phyloP scores from a whole-genome alignment of 345 rosid species.

The Eucalyptus cloeziana region DNA sequence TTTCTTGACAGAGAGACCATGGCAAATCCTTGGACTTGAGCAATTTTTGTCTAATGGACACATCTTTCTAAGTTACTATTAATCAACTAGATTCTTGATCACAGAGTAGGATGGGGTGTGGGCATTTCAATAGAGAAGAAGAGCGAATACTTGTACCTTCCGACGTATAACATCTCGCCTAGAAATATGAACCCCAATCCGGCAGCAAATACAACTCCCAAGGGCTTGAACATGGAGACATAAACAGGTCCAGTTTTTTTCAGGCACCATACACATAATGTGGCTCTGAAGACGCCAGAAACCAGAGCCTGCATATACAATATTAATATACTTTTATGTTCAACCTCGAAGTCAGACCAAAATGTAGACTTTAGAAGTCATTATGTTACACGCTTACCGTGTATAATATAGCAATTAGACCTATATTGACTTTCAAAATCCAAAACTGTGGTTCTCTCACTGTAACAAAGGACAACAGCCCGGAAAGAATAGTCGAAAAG shows the following conservation, averaged over 20 bases:
- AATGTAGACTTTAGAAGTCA: neutral
- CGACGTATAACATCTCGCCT: constrained; percentile 40
- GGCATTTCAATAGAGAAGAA: neutral
- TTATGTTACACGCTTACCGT: neutral
- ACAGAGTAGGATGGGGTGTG: neutral
- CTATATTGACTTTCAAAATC: neutral
- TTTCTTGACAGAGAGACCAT: neutral
- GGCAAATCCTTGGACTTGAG: neutral
- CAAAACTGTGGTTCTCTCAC: neutral
- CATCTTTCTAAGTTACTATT: neutral
- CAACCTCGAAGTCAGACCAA: neutral
- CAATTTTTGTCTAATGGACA: neutral
- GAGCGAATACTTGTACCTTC: constrained; percentile 17
- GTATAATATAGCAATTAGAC: neutral
- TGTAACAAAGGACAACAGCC: neutral
- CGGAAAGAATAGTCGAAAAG: neutral
- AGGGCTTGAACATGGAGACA: constrained; percentile 60
- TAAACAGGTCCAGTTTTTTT: constrained; percentile 51
- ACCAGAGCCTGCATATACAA: neutral
- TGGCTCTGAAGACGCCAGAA: constrained; percentile 25
- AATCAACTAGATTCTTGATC: neutral
- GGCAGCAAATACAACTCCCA: constrained; percentile 41
- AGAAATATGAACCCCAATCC: constrained; percentile 23
- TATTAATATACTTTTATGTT: neutral
- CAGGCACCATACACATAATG: constrained; percentile 43